Conservation (phyloP, 2,329 filamentous ascomycete species). For the Paecilomyces formosus region DNA sequence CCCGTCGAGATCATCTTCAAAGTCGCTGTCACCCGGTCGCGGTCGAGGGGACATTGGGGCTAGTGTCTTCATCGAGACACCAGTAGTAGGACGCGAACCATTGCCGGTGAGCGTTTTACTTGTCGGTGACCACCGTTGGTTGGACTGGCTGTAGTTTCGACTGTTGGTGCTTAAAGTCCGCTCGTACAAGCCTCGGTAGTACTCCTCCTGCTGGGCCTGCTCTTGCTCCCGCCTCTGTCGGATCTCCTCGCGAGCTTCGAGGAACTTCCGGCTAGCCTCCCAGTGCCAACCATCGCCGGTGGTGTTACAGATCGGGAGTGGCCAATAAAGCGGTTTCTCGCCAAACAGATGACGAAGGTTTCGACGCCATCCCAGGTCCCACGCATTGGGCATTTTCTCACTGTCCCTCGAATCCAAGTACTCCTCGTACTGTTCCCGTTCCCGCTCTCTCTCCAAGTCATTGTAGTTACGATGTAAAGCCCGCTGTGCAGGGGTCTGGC, state of each 20-base stretch:
- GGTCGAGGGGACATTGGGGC: conserved; percentile 31
- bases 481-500: conserved; percentile 38
- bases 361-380: conserved; percentile 75
- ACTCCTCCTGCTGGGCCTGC: conserved; percentile 20
- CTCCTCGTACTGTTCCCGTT: conserved; percentile 61
- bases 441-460: conserved; percentile 55
- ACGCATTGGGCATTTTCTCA: conserved; percentile 82
- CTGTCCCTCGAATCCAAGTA: conserved; percentile 90
- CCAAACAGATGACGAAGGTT: conserved; percentile 83
- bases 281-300: conserved; percentile 90
- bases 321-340: conserved; percentile 63
- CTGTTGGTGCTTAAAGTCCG: conserved; percentile 25
- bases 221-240: conserved; percentile 23
- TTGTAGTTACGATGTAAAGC: conserved; percentile 42
- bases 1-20: conserved; percentile 22
- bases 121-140: conserved; percentile 10
- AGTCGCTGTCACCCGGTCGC: conserved; percentile 26
- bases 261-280: conserved; percentile 77
- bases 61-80: conserved; percentile 37
- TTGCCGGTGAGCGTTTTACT: conserved; percentile 11
- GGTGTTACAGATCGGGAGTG: conserved; percentile 73
- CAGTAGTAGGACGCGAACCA: conserved; percentile 23
- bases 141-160: conserved; percentile 12
- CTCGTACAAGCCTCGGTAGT: conserved; percentile 27
- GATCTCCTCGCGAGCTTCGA: conserved; percentile 47